phyloP scores from a whole-genome alignment of 495 filamentous ascomycete species.

The Aspergillus affinis region DNA sequence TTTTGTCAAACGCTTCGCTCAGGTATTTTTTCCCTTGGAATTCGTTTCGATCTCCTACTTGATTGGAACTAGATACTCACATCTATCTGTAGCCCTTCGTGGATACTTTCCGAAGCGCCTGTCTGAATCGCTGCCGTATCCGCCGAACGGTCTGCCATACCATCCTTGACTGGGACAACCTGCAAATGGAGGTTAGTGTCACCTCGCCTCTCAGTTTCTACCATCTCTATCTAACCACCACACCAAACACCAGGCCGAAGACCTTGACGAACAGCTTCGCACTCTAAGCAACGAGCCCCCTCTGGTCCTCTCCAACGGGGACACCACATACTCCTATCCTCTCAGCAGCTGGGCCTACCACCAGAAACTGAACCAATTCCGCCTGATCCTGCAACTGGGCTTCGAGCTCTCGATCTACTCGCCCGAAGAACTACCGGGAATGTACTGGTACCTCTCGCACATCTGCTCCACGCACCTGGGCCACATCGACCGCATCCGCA shows the following conservation, averaged over 20 bases:
- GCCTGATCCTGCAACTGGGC: conserved; percentile 87
- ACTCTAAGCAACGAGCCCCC: conserved; percentile 62
- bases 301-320: conserved; percentile 40
- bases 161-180: conserved; percentile 77
- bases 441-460: conserved; percentile 77
- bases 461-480: conserved; percentile 48
- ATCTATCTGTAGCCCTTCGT: conserved; percentile 61
- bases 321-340: conserved; percentile 62
- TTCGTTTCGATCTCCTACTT: background rate
- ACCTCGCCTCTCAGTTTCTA: background rate
- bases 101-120: conserved; percentile 77
- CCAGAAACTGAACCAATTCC: conserved; percentile 83
- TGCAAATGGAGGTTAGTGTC: conserved; percentile 68
- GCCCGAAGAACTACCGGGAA: conserved; percentile 78
- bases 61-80: conserved; percentile 13
- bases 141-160: conserved; percentile 80
- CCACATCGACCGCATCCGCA: conserved; percentile 70
- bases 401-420: conserved; percentile 92
- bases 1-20: conserved; percentile 71
- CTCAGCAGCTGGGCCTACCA: conserved; percentile 87
- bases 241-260: conserved; percentile 53
- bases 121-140: conserved; percentile 86
- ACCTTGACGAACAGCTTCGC: conserved; percentile 72
- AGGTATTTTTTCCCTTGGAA: conserved; percentile 40
- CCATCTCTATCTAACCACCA: conserved; percentile 1